Conservation (phyloP, 148 eudicot species). For the Camellia japonica region DNA sequence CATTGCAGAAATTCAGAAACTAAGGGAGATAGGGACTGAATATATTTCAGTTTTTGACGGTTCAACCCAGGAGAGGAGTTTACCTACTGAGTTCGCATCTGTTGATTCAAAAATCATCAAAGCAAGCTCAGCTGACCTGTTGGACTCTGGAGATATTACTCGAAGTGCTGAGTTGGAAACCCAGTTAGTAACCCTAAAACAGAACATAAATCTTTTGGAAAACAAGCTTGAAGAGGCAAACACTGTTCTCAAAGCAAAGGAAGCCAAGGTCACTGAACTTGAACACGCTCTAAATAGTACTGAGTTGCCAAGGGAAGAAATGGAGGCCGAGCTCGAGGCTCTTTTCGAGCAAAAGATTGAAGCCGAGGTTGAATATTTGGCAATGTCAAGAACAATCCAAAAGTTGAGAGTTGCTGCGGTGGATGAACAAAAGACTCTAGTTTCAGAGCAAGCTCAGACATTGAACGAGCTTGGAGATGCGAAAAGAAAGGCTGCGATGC, state of each 20-base stretch:
- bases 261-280: constrained; percentile 35
- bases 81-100: constrained; percentile 17
- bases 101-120: constrained; percentile 20
- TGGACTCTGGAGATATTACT: constrained; percentile 14
- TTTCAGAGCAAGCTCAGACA: constrained; percentile 28
- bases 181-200: constrained; percentile 28
- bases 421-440: constrained; percentile 38
- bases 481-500: constrained; percentile 31
- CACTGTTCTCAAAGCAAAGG: constrained; percentile 36
- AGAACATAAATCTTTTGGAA: constrained; percentile 33
- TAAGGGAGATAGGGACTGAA: constrained; percentile 65
- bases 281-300: constrained; percentile 29
- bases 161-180: constrained; percentile 11
- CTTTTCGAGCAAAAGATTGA: constrained; percentile 59
- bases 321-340: constrained; percentile 54
- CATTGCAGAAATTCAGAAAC: constrained; percentile 67
- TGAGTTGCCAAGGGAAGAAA: constrained; percentile 21
- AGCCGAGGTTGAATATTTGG: constrained; percentile 69
- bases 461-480: constrained; percentile 21
- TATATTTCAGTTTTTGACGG: constrained; percentile 32
- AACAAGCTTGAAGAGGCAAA: constrained; percentile 52
- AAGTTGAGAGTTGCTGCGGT: constrained; percentile 28
- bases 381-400: constrained; percentile 37
- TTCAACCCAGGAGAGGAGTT: constrained; percentile 19
- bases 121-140: constrained; percentile 24